Conservation (phyloP, 73 alveolate species). For the Tetrahymena malaccensis region DNA sequence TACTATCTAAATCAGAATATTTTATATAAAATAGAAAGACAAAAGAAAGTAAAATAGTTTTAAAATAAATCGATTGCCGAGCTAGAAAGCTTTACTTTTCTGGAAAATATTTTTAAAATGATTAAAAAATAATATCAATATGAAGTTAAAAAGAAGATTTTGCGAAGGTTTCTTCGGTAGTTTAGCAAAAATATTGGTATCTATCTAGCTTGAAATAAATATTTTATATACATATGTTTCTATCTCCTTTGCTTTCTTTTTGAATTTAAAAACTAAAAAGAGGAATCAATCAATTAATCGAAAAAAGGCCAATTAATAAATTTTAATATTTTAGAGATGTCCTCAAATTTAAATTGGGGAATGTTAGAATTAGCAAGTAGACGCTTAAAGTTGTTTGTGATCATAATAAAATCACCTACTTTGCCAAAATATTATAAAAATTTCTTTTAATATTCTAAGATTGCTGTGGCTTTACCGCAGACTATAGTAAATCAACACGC, state of each 20-base stretch:
- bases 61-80: background rate
- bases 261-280: background rate
- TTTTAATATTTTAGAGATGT: background rate
- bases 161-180: background rate
- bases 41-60: background rate
- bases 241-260: background rate
- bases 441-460: background rate
- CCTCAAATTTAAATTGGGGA: background rate
- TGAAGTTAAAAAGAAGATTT: background rate
- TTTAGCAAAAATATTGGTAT: background rate
- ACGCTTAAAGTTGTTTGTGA: background rate
- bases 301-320: too few relatives aligned
- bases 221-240: background rate
- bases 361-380: background rate
- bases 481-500: background rate
- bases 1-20: background rate
- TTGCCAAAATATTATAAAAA: background rate
- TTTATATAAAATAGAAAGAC: background rate
- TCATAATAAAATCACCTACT: background rate
- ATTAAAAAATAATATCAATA: too few relatives aligned
- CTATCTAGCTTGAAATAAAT: background rate
- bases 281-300: background rate
- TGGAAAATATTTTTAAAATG: background rate
- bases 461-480: background rate
- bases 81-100: background rate